Conservation (phyloP, 2,329 filamentous ascomycete species). For the Fusarium agapanthi region DNA sequence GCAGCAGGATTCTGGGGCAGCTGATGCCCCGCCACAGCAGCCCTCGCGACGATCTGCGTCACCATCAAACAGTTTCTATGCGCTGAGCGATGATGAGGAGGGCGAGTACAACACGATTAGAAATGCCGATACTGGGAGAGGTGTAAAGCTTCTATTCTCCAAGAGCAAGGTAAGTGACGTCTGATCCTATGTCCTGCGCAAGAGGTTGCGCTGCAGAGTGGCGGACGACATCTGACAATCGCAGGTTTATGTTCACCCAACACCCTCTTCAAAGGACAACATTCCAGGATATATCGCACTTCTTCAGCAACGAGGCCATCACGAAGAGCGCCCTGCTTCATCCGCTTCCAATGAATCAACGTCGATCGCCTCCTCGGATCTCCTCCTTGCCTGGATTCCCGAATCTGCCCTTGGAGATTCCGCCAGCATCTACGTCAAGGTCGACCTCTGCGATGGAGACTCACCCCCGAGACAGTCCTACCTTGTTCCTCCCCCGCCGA, state of each 20-base stretch:
- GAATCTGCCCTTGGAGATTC: slow-evolving; percentile 88
- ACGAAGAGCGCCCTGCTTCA: slow-evolving; percentile 50
- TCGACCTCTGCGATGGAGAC: slow-evolving; percentile 84
- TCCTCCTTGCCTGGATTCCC: slow-evolving; percentile 92
- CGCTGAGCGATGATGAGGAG: slow-evolving; percentile 95
- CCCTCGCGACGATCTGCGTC: slow-evolving; percentile 62
- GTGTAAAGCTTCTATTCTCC: slow-evolving; percentile 92
- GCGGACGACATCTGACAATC: slow-evolving; percentile 16
- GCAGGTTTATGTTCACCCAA: slow-evolving; percentile 94
- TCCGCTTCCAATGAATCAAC: slow-evolving; percentile 47
- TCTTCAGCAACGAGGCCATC: slow-evolving; percentile 81
- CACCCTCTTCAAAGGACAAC: slow-evolving; percentile 92
- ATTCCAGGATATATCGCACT: slow-evolving; percentile 93
- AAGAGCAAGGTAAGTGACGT: slow-evolving; percentile 85
- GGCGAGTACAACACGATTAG: slow-evolving; percentile 94
- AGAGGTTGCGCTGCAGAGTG: not conserved
- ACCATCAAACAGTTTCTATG: slow-evolving; percentile 89
- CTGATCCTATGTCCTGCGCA: not conserved
- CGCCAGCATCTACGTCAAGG: slow-evolving; percentile 91
- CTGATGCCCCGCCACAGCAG: slow-evolving; percentile 40
- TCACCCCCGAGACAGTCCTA: slow-evolving; percentile 86
- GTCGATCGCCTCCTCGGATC: slow-evolving; percentile 69
- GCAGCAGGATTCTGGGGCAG: slow-evolving; percentile 33
- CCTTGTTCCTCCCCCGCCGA: slow-evolving; percentile 90
- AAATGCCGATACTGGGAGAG: slow-evolving; percentile 77